A percentile compares a stretch with the other conserved stretches of the same genome.
Conservation (phyloP, 2,329 filamentous ascomycete genomes). For the Fonsecaea multimorphosa region DNA sequence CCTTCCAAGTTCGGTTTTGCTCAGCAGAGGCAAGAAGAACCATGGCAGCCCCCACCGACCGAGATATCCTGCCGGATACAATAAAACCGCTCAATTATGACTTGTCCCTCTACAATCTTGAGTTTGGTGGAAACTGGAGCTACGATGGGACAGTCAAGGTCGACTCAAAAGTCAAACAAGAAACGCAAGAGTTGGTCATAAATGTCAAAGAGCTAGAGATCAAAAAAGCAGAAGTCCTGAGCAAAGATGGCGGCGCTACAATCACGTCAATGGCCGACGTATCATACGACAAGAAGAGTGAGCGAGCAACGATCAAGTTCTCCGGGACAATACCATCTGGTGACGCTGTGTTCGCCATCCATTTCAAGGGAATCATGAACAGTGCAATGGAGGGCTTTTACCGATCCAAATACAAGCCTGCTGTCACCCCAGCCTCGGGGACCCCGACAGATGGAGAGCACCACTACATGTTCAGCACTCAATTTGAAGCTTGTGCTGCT, state of each 20-base stretch:
- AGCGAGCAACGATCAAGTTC: conserved; percentile 82
- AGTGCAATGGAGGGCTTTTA: conserved; percentile 94
- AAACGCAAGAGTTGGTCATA: conserved; percentile 77
- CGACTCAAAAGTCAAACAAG: conserved; percentile 71
- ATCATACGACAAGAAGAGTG: conserved; percentile 80
- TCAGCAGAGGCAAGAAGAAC: conserved; percentile 49
- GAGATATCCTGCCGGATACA: conserved; percentile 54
- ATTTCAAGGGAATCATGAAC: conserved; percentile 83
- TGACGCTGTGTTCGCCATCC: conserved; percentile 70
- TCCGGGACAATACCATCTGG: conserved; percentile 71
- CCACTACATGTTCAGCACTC: conserved; percentile 84
- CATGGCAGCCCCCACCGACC: conserved; percentile 51
- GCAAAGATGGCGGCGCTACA: conserved; percentile 54
- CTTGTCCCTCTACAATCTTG: conserved; percentile 79
- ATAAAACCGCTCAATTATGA: conserved; percentile 87
- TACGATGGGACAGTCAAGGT: conserved; percentile 89
- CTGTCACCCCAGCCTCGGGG: conserved; percentile 71
- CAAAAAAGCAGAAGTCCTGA: conserved; percentile 66
- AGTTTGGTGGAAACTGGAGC: conserved; percentile 72
- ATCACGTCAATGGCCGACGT: conserved; percentile 56
- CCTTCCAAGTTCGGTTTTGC: conserved; percentile 44
- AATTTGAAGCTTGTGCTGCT: conserved; percentile 96
- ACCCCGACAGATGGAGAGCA: conserved; percentile 72
- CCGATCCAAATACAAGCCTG: conserved; percentile 89
- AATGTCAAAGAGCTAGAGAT: conserved; percentile 87